Percentiles rank a stretch among this genome's conserved stretches.
Evolutionary conservation across 2,329 filamentous ascomycete species (phyloP).

Genomic region (Fusarium tricinctum): DNA sequence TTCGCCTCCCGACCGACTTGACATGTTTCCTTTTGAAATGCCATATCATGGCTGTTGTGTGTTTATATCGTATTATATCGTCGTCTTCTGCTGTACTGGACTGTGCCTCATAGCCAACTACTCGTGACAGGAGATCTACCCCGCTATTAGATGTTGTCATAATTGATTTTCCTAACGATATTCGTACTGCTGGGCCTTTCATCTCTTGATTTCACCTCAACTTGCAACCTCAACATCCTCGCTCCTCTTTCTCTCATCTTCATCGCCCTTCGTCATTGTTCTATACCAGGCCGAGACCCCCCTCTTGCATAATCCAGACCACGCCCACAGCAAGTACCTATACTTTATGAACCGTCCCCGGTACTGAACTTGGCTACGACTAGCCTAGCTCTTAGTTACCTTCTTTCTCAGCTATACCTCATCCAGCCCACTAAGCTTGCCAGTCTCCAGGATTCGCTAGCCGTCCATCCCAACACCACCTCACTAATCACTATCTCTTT

Average conservation of each 20-base stretch:
- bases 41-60: slow-evolving; percentile 1
- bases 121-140: slow-evolving; percentile 34
- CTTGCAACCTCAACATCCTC: background rate
- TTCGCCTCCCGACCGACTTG: background rate
- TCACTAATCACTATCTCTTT: slow-evolving; percentile 35
- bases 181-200: background rate
- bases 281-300: slow-evolving; percentile 36
- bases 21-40: slow-evolving; percentile 6
- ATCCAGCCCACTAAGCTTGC: slow-evolving; percentile 35
- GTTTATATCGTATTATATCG: background rate
- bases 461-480: slow-evolving; percentile 36
- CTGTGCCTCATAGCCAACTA: slow-evolving; percentile 17
- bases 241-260: slow-evolving; percentile 1
- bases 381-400: slow-evolving; percentile 36
- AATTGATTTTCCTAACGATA: slow-evolving; percentile 2
- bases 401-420: slow-evolving; percentile 28
- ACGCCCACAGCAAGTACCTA: slow-evolving; percentile 35
- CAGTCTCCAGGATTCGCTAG: slow-evolving; percentile 42
- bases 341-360: slow-evolving; percentile 35
- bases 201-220: background rate
- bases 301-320: slow-evolving; percentile 23
- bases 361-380: slow-evolving; percentile 21
- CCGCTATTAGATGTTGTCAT: slow-evolving; percentile 37
- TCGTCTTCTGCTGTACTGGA: slow-evolving; percentile 1
- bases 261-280: slow-evolving; percentile 33